Evolutionary conservation across 257 asterid species (phyloP).

Genomic region (Solanum sparsipilum): DNA sequence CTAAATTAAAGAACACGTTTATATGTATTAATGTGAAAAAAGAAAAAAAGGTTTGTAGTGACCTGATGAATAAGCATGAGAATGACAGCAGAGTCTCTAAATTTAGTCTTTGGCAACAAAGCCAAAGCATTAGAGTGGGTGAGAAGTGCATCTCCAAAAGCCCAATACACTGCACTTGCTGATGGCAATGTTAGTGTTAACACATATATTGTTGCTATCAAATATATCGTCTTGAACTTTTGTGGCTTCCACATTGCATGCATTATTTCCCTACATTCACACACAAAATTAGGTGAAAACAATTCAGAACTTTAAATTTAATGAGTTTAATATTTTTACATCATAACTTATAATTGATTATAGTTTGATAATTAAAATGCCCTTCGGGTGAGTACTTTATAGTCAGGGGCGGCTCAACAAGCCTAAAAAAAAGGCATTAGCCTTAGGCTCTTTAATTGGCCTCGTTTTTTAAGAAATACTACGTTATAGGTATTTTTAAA

Average conservation of each 20-base stretch:
- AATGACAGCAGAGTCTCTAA: slow-evolving; percentile 69
- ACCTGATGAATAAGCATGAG: slow-evolving; percentile 94
- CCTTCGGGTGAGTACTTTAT: not conserved
- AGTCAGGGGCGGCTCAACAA: no score
- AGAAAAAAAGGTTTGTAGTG: not conserved
- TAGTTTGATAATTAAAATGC: not conserved
- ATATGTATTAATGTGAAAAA: not conserved
- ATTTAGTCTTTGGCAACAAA: slow-evolving; percentile 65
- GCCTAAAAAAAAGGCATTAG: not conserved
- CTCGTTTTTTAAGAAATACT: not conserved
- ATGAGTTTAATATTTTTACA: not conserved
- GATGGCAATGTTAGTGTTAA: slow-evolving; percentile 73
- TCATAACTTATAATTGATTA: not conserved
- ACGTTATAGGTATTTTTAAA: not conserved
- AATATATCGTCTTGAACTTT: slow-evolving; percentile 63
- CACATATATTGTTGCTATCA: slow-evolving; percentile 67
- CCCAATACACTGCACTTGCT: slow-evolving; percentile 90
- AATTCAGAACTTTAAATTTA: not conserved
- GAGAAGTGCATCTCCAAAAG: slow-evolving; percentile 64
- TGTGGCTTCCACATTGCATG: slow-evolving; percentile 97
- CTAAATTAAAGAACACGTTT: not conserved
- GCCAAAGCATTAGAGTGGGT: slow-evolving; percentile 68
- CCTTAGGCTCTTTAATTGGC: not conserved
- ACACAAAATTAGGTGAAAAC: not conserved
- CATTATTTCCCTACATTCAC: slow-evolving; percentile 55